A percentile compares a stretch with the other conserved stretches of the same genome.
Evolutionary conservation across 495 filamentous ascomycete species (phyloP).

Genomic region (Neurospora terricola): DNA sequence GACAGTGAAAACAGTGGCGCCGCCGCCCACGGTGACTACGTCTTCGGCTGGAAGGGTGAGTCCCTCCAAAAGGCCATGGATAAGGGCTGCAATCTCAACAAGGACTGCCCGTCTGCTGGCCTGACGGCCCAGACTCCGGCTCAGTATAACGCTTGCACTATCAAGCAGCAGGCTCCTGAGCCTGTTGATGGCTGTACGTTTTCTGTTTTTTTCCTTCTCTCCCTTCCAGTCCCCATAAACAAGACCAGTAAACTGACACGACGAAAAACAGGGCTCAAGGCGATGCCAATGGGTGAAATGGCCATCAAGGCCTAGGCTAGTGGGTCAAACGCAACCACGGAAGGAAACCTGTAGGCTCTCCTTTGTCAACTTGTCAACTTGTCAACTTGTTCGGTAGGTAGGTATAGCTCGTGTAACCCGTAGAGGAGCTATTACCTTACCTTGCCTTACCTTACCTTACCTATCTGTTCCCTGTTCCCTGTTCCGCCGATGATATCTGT

Average conservation of each 20-base stretch:
- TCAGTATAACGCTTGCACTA: conserved; percentile 38
- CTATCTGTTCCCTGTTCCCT: neutral
- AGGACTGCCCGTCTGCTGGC: conserved; percentile 36
- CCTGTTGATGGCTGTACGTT: conserved; percentile 41
- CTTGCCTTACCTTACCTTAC: neutral
- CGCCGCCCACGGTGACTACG: conserved; percentile 63
- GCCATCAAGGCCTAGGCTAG: conserved; percentile 37
- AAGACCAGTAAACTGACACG: neutral
- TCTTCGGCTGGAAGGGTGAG: conserved; percentile 66
- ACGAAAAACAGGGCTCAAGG: conserved; percentile 32
- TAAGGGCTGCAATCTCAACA: conserved; percentile 47
- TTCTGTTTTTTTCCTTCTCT: neutral
- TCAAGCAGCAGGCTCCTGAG: conserved; percentile 39
- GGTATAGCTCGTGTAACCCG: neutral
- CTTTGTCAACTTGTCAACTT: neutral
- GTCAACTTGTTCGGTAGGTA: neutral
- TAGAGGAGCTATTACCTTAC: neutral
- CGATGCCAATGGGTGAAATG: conserved; percentile 42
- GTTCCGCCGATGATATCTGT: neutral
- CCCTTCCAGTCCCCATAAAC: neutral
- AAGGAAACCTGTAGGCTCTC: neutral
- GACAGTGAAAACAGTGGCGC: conserved; percentile 21
- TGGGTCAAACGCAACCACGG: neutral
- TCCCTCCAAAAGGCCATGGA: conserved; percentile 57
- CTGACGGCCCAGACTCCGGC: conserved; percentile 33